These are phyloP conservation scores for Ophiostoma populinum DNA, from an alignment of 2,329 filamentous ascomycete genomes.

Conservation along the genomic window DNA sequence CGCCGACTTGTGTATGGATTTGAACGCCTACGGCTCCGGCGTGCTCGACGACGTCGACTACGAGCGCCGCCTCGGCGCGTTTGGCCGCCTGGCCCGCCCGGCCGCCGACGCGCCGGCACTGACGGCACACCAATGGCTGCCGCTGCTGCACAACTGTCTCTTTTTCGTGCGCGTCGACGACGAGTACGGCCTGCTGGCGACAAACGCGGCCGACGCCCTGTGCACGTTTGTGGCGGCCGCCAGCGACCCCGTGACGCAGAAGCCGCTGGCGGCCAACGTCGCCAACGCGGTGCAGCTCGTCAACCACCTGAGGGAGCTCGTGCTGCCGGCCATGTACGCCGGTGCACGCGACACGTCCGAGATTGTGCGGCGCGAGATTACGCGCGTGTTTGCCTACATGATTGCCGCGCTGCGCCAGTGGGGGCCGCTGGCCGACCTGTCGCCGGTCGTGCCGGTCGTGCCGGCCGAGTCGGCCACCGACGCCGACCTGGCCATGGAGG, in stretches of 20 bases:
- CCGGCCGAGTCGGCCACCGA: constrained; percentile 15
- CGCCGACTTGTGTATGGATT: constrained; percentile 52
- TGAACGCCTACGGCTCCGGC: constrained; percentile 61
- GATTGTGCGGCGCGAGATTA: constrained; percentile 65
- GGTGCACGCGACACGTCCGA: constrained; percentile 68
- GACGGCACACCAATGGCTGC: constrained; percentile 63
- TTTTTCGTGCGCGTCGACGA: constrained; percentile 76
- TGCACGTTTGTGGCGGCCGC: constrained; percentile 58
- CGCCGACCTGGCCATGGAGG: constrained; percentile 3
- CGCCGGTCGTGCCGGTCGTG: constrained; percentile 39
- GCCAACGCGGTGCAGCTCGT: constrained; percentile 27
- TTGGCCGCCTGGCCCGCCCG: constrained; percentile 50
- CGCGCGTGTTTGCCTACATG: constrained; percentile 63
- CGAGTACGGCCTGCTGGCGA: constrained; percentile 66
- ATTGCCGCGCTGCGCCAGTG: constrained; percentile 54
- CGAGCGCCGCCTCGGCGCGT: constrained; percentile 61
- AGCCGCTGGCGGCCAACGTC: constrained; percentile 6
- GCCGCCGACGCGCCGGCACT: constrained; percentile 33
- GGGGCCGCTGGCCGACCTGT: constrained; percentile 56
- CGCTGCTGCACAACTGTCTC: constrained; percentile 74
- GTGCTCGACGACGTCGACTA: constrained; percentile 80
- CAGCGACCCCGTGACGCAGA: constrained; percentile 22
- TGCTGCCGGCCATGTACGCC: constrained; percentile 60
- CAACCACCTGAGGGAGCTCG: constrained; percentile 39
- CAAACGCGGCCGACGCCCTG: constrained; percentile 66